Evolutionary conservation across 768 basidiomycete species (phyloP).

Genomic region (Russula sp.): DNA sequence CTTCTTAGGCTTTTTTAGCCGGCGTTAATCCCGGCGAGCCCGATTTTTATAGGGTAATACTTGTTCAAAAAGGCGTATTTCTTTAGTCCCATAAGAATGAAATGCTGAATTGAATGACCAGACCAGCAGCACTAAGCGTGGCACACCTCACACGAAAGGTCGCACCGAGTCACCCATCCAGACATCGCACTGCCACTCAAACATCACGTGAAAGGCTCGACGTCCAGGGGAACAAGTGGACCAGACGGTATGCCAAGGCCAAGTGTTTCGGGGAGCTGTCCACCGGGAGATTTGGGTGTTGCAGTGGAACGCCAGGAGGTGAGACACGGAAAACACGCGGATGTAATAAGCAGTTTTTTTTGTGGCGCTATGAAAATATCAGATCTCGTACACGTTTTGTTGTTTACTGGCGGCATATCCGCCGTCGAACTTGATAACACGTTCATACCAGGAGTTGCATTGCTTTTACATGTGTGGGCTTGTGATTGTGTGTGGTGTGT

Average conservation of each 20-base stretch:
- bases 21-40: background rate
- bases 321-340: background rate
- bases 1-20: background rate
- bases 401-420: background rate
- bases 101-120: background rate
- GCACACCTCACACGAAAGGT: background rate
- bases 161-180: background rate
- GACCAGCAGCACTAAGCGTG: background rate
- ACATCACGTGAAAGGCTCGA: background rate
- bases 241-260: background rate
- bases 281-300: background rate
- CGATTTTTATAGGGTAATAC: background rate
- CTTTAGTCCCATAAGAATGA: background rate
- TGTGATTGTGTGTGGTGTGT: background rate
- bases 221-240: background rate
- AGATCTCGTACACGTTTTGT: background rate
- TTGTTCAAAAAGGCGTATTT: background rate
- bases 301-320: background rate
- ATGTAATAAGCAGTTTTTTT: conserved; percentile 3
- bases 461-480: background rate
- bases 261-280: background rate
- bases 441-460: background rate
- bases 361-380: conserved; percentile 10
- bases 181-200: background rate
- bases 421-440: too few species aligned